Conservation (phyloP, 2,329 filamentous ascomycete genomes). For the Trichoderma hamatum region DNA sequence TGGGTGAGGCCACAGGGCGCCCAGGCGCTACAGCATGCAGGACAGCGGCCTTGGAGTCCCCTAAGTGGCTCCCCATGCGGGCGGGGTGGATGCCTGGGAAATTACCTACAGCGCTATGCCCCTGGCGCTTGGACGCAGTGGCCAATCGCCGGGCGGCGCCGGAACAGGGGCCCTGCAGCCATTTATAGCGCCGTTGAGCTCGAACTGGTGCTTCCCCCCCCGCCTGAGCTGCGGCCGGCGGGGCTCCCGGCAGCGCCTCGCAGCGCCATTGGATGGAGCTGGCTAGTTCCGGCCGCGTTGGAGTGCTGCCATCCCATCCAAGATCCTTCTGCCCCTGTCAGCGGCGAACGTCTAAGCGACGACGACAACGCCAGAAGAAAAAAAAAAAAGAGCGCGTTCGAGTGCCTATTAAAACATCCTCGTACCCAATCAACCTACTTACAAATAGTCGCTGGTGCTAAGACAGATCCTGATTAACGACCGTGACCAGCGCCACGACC, state of each 20-base stretch:
- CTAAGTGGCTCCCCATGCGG: slow-evolving; percentile 16
- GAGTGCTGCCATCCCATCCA: background rate
- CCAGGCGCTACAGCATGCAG: slow-evolving; percentile 23
- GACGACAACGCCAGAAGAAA: background rate
- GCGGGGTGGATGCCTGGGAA: slow-evolving; percentile 23
- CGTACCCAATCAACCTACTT: background rate
- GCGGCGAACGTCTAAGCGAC: background rate
- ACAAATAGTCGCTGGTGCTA: background rate
- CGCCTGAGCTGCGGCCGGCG: background rate
- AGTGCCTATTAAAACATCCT: background rate
- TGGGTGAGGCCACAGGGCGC: slow-evolving; percentile 14
- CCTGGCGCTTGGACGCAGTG: slow-evolving; percentile 20
- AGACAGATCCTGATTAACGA: background rate
- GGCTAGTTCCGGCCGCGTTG: background rate
- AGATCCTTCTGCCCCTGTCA: background rate
- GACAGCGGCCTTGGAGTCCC: slow-evolving; percentile 18
- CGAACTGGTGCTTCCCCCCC: background rate
- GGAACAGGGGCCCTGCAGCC: slow-evolving; percentile 11
- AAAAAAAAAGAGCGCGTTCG: background rate
- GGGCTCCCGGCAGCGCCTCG: slow-evolving; percentile 16
- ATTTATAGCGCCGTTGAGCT: slow-evolving; percentile 13
- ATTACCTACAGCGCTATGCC: slow-evolving; percentile 23
- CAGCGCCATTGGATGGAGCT: slow-evolving; percentile 10
- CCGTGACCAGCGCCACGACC: background rate
- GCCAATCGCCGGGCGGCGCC: slow-evolving; percentile 18